A percentile compares a stretch with the other conserved stretches of the same genome.
Evolutionary conservation across 305 asterid genomes (phyloP).

Genomic region (Fraxinus greggii): DNA sequence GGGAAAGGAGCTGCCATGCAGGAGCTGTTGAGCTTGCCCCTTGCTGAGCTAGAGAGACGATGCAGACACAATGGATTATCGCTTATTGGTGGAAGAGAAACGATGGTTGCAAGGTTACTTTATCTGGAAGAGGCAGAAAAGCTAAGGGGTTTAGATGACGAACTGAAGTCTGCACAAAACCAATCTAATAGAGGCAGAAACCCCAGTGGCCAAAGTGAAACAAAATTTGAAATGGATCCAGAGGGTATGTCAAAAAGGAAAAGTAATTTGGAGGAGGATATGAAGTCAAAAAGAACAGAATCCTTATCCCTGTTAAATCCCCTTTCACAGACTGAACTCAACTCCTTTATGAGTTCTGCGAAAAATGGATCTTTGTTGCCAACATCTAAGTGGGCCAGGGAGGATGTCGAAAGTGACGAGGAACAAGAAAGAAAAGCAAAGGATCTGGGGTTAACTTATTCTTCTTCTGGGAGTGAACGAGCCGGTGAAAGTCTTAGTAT

Average conservation of each 20-base stretch:
- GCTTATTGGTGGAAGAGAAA: slow-evolving; percentile 87
- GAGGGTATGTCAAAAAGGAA: slow-evolving; percentile 43
- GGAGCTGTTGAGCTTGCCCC: slow-evolving; percentile 46
- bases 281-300: slow-evolving; percentile 45
- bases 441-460: slow-evolving; percentile 80
- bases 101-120: slow-evolving; percentile 91
- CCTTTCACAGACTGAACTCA: slow-evolving; percentile 34
- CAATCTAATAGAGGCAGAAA: slow-evolving; percentile 57
- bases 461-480: slow-evolving; percentile 92
- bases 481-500: slow-evolving; percentile 50
- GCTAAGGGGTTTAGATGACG: slow-evolving; percentile 74
- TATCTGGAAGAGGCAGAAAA: slow-evolving; percentile 92
- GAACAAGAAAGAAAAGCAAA: slow-evolving; percentile 59
- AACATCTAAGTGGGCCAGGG: slow-evolving; percentile 90
- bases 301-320: slow-evolving; percentile 36
- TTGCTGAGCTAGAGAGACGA: slow-evolving; percentile 53
- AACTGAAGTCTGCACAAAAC: slow-evolving; percentile 56
- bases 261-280: slow-evolving; percentile 45
- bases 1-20: slow-evolving; percentile 60
- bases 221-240: slow-evolving; percentile 45
- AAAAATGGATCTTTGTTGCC: slow-evolving; percentile 64
- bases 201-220: slow-evolving; percentile 47
- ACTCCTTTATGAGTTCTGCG: slow-evolving; percentile 33
- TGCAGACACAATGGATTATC: slow-evolving; percentile 72
- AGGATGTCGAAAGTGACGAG: slow-evolving; percentile 77